phyloP scores from a whole-genome alignment of 768 basidiomycete species.

The Amanita muscaria region DNA sequence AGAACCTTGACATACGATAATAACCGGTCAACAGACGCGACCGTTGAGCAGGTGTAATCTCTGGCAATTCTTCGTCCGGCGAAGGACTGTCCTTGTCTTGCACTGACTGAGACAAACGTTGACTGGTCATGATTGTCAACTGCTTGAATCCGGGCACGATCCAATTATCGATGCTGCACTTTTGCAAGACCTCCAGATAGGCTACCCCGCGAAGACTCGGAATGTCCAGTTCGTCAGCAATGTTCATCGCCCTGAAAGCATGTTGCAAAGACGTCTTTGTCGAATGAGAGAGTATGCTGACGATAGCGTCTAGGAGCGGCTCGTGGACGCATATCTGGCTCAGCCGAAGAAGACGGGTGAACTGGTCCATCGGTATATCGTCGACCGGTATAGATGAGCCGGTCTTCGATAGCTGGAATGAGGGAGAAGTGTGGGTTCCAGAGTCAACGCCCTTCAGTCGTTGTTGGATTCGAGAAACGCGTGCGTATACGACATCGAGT shows the following conservation, averaged over 20 bases:
- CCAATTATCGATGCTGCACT: conserved; percentile 35
- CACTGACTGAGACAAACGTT: neutral
- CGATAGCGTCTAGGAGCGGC: conserved; percentile 50
- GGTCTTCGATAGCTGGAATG: too few relatives aligned
- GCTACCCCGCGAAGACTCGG: conserved; percentile 51
- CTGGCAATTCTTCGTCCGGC: conserved; percentile 26
- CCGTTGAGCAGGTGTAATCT: conserved; percentile 47
- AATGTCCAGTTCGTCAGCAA: conserved; percentile 63
- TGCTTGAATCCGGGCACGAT: conserved; percentile 21
- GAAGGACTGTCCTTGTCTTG: neutral
- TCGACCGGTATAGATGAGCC: too few relatives aligned
- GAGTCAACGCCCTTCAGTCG: conserved; percentile 21
- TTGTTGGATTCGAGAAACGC: conserved; percentile 35
- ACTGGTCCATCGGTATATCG: conserved; percentile 26
- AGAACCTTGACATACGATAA: conserved; percentile 54
- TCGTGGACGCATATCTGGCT: conserved; percentile 62
- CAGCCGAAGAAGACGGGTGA: conserved; percentile 54
- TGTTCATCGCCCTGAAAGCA: conserved; percentile 64
- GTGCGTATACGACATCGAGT: conserved; percentile 65
- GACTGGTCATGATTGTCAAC: conserved; percentile 7
- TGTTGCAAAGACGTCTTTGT: conserved; percentile 58
- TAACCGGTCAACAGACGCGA: conserved; percentile 62
- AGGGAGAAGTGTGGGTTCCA: too few relatives aligned
- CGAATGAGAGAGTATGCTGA: conserved; percentile 46
- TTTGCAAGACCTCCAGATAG: conserved; percentile 70